Conservation (phyloP, 108 stramenopile species). For the Conticribra weissflogii region DNA sequence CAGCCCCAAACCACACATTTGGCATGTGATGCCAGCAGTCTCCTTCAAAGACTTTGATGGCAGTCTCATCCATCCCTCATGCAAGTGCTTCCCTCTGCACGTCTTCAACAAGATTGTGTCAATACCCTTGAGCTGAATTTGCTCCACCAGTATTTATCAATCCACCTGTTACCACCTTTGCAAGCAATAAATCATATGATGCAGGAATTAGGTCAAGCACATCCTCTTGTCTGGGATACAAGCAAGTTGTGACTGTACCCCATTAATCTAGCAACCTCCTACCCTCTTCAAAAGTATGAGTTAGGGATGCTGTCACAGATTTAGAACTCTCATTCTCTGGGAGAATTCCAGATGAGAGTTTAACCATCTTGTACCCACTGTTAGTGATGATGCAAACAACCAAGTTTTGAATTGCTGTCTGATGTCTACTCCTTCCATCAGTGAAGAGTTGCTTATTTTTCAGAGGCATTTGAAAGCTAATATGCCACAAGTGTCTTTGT, state of each 20-base stretch:
- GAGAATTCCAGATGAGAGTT: neutral
- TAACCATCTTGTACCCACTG: neutral
- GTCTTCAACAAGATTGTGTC: neutral
- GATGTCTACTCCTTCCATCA: neutral
- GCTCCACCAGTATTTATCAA: too few species aligned
- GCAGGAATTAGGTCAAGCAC: too few species aligned
- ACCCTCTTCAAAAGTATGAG: neutral
- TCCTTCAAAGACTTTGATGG: slow-evolving; percentile 8
- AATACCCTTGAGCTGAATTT: neutral
- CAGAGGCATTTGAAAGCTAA: neutral
- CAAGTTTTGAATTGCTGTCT: neutral
- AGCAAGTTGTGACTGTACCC: neutral
- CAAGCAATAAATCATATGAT: too few species aligned
- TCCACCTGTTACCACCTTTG: too few species aligned
- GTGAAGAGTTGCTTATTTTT: neutral
- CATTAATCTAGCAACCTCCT: slow-evolving; percentile 6
- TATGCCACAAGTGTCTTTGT: neutral
- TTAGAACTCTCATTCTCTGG: neutral
- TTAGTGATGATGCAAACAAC: slow-evolving; percentile 1
- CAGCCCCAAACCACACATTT: slow-evolving; percentile 18
- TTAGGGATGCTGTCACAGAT: neutral
- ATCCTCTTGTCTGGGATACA: slow-evolving; percentile 6
- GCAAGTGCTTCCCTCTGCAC: too few species aligned
- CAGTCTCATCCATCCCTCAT: too few species aligned
- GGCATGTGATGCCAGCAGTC: slow-evolving; percentile 30